Base-by-base conservation (phyloP, 805 yeast genomes). In the Peterozyma toletana region DNA sequence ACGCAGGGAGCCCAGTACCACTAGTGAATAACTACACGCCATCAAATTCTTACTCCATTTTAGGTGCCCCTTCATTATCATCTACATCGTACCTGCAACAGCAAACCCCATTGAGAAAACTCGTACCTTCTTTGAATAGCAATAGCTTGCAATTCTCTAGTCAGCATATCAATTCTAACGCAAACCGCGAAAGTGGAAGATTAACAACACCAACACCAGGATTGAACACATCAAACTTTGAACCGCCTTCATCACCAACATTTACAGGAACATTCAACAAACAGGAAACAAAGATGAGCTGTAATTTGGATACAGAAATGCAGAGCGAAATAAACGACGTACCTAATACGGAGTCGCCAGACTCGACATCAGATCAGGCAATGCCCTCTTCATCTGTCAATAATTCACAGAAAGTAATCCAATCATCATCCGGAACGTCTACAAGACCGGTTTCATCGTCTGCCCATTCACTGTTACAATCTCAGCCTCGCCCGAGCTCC, bases 191-290 rank as follows among this genome's bases (percentile, higher is more conserved):
- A 21, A n/a, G 30, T 37, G 5, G 5, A 13, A 17, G 43, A 27
- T 63, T 62, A 37, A 63, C 68, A 17, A 63, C 60, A 33, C 68
- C 69, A 10, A 62, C 46, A 17, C 68, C 70, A 10, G 59, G 54
- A 44, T 60, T 50, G 17, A 21, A 7, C 7, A 21, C 27, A 21
- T 21, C 27, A 21, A 62, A 59, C 48, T 66, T 52, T 3, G 67
- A 62, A 33, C 62, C 67, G 5, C 47, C 47, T 13, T 29, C 41
- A 9, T 44, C 47, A 3, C 47, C 47, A 6, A 38, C 44, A 15
- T 40, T 37, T 29, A 40, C 44, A 13, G 44, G 44, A 29, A 40
- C 40, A 40, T 16, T 44, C 2, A 39, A 39, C 18, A 21, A 21
- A 21, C 39, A 37, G 11, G 13, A 5, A 13, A 18, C 41, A 38